Conservation (phyloP, 2,329 filamentous ascomycete species). For the Arthrobotrys musiformis region DNA sequence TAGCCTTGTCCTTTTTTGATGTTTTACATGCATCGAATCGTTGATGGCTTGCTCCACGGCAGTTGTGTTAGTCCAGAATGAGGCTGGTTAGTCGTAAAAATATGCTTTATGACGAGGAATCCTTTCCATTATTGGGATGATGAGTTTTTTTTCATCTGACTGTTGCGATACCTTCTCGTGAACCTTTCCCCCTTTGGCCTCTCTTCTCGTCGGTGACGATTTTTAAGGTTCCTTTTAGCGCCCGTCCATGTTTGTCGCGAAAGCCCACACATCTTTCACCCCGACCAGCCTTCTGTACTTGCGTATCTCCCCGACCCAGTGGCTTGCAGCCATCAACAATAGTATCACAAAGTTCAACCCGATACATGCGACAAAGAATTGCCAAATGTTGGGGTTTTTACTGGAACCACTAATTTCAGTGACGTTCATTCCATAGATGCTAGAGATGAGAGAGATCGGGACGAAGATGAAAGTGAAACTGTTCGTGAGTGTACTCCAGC, state of each 20-base stretch:
- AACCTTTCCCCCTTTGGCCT: not conserved
- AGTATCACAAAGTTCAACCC: constrained; percentile 56
- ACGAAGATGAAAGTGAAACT: constrained; percentile 59
- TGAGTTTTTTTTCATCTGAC: no score
- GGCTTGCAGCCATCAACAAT: constrained; percentile 36
- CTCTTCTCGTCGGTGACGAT: not conserved
- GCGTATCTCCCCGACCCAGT: constrained; percentile 36
- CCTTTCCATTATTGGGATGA: not conserved
- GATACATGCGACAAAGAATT: constrained; percentile 59
- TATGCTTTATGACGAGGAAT: not conserved
- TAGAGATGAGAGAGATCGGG: constrained; percentile 58
- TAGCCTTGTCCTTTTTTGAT: not conserved
- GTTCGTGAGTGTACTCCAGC: constrained; percentile 58
- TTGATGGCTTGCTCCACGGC: not conserved
- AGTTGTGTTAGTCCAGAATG: constrained; percentile 14
- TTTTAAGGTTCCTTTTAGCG: not conserved
- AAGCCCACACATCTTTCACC: constrained; percentile 36
- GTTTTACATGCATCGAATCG: not conserved
- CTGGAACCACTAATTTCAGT: constrained; percentile 57
- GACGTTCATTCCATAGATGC: constrained; percentile 61
- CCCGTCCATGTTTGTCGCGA: constrained; percentile 37
- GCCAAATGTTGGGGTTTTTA: constrained; percentile 59
- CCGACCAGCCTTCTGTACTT: constrained; percentile 28
- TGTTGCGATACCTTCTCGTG: no score
- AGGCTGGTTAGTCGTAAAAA: not conserved